phyloP scores from a whole-genome alignment of 139 green algal species.

The Chlamydomonas sp. region DNA sequence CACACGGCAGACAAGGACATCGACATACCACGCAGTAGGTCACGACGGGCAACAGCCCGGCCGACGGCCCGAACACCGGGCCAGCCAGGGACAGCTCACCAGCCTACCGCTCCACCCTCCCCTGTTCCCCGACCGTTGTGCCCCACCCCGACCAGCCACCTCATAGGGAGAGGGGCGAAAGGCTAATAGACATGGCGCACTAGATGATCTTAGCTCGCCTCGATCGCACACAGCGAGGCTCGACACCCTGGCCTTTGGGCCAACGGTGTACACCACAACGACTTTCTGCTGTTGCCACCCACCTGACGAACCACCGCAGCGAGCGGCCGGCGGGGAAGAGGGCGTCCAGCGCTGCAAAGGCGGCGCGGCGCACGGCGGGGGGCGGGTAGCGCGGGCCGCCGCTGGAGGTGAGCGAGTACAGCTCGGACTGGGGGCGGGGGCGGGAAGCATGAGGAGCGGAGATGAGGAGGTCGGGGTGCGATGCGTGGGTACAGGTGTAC shows the following conservation, averaged over 20 bases:
- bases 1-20: no score
- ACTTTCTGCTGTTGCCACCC: not conserved
- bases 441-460: not conserved
- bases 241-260: not conserved
- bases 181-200: not conserved
- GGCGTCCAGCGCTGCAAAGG: constrained; percentile 60
- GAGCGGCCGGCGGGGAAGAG: constrained; percentile 75
- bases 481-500: not conserved
- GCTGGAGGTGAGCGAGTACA: constrained; percentile 74
- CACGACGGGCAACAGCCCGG: not conserved
- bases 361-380: constrained; percentile 60
- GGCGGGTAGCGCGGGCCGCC: constrained; percentile 81
- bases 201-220: not conserved
- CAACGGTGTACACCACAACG: not conserved
- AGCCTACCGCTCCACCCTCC: not conserved
- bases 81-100: not conserved
- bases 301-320: constrained; percentile 63
- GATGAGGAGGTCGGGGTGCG: not conserved
- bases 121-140: not conserved
- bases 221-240: not conserved
- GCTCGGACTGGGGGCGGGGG: constrained; percentile 66
- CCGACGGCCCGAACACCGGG: not conserved
- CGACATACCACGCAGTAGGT: no score
- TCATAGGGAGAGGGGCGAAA: not conserved
- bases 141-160: not conserved